Conservation (phyloP, 352 stramenopile genomes). For the Phytophthora fragariae region DNA sequence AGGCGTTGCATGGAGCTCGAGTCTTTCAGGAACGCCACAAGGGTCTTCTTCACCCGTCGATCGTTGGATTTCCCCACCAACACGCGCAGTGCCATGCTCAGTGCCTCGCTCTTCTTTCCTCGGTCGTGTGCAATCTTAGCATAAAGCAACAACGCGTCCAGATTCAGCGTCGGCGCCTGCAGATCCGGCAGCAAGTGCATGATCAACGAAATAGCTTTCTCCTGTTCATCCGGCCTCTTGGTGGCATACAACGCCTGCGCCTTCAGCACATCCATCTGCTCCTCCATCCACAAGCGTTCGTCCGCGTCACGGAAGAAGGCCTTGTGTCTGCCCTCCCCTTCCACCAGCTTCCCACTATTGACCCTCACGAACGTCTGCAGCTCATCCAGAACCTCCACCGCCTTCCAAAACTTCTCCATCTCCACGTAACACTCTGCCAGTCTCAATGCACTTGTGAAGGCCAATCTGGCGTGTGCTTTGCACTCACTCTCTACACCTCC, state of each 20-base stretch:
- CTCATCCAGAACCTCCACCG: constrained; percentile 51
- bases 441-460: constrained; percentile 53
- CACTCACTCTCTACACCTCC: constrained; percentile 7
- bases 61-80: constrained; percentile 64
- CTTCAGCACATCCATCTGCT: constrained; percentile 59
- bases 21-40: constrained; percentile 57
- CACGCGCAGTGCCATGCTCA: constrained; percentile 75
- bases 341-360: constrained; percentile 26
- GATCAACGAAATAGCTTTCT: constrained; percentile 63
- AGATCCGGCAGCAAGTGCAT: constrained; percentile 65
- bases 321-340: neutral
- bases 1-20: constrained; percentile 49
- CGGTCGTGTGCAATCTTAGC: constrained; percentile 67
- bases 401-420: constrained; percentile 27
- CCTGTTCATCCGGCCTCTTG: constrained; percentile 48
- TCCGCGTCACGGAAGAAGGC: constrained; percentile 41
- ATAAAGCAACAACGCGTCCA: constrained; percentile 77
- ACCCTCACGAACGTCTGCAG: constrained; percentile 51
- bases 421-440: constrained; percentile 59
- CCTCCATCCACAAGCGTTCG: constrained; percentile 46
- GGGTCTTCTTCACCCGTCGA: constrained; percentile 53
- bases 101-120: constrained; percentile 62
- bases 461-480: constrained; percentile 42
- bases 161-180: constrained; percentile 55
- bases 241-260: constrained; percentile 62